phyloP scores from a whole-genome alignment of 1,284 basidiomycete species.

The Flammula alnicola region DNA sequence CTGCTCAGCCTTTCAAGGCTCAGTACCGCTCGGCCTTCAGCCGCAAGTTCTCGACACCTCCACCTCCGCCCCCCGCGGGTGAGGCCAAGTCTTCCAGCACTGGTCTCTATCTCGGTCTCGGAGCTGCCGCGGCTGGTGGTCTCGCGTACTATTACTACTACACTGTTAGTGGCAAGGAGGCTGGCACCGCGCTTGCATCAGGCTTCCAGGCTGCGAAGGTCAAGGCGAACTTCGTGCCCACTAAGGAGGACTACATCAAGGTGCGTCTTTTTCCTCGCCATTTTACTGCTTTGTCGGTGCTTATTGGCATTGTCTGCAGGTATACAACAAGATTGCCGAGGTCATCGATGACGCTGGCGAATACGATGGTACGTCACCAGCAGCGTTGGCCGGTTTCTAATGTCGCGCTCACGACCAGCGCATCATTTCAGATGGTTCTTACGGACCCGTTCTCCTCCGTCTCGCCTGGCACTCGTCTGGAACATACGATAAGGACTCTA shows the following conservation, averaged over 20 bases:
- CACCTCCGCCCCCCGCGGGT: slow-evolving; percentile 38
- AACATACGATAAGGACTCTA: slow-evolving; percentile 87
- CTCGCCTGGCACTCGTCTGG: slow-evolving; percentile 94
- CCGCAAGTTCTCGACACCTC: slow-evolving; percentile 63
- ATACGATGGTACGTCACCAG: slow-evolving; percentile 77
- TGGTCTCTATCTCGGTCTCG: slow-evolving; percentile 59
- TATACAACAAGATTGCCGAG: slow-evolving; percentile 87
- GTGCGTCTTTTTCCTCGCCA: slow-evolving; percentile 38
- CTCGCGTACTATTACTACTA: slow-evolving; percentile 59
- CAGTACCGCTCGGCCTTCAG: slow-evolving; percentile 25
- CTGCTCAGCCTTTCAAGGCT: slow-evolving; percentile 22
- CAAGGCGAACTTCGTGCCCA: slow-evolving; percentile 65
- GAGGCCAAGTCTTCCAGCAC: slow-evolving; percentile 52
- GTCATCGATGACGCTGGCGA: slow-evolving; percentile 74
- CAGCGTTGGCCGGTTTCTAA: not conserved
- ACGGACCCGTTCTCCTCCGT: slow-evolving; percentile 89
- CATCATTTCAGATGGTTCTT: slow-evolving; percentile 78
- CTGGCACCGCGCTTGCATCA: slow-evolving; percentile 59
- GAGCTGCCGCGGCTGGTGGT: slow-evolving; percentile 53
- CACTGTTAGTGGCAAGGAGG: slow-evolving; percentile 52
- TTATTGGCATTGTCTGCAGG: slow-evolving; percentile 44
- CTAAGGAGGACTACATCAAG: slow-evolving; percentile 87
- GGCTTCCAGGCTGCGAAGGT: slow-evolving; percentile 66
- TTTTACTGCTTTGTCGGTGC: not conserved
- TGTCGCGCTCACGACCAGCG: slow-evolving; percentile 7